Evolutionary conservation across 768 basidiomycete genomes (phyloP).

Genomic region (Pulveroboletus sp.): DNA sequence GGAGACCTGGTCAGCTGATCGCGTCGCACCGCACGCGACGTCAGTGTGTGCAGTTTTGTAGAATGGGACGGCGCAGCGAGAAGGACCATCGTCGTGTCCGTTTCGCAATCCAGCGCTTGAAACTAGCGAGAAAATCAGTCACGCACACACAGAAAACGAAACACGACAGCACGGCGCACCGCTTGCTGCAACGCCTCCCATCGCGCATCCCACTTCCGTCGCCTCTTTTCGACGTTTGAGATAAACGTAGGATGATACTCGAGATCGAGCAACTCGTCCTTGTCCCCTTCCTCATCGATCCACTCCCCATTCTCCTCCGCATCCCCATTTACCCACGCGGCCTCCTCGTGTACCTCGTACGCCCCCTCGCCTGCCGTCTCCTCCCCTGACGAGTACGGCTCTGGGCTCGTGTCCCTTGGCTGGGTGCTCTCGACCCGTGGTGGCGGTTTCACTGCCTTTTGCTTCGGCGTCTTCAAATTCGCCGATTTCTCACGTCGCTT

Average conservation of each 20-base stretch:
- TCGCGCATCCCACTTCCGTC: constrained; percentile 68
- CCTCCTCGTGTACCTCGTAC: constrained; percentile 39
- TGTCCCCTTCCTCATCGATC: constrained; percentile 70
- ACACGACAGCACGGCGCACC: constrained; percentile 32
- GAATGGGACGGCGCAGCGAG: constrained; percentile 75
- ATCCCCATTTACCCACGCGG: constrained; percentile 32
- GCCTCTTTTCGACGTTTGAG: constrained; percentile 61
- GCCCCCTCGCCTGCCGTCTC: constrained; percentile 71
- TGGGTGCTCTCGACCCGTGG: constrained; percentile 82
- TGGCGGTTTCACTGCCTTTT: constrained; percentile 53
- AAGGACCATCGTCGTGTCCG: constrained; percentile 73
- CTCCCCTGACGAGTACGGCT: constrained; percentile 72
- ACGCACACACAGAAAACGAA: too few species aligned
- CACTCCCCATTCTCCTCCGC: constrained; percentile 53
- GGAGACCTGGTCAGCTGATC: constrained; percentile 47
- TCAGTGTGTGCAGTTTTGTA: constrained; percentile 59
- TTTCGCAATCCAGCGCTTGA: constrained; percentile 75
- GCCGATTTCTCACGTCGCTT: constrained; percentile 43
- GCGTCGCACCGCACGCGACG: constrained; percentile 68
- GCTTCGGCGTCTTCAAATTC: constrained; percentile 33
- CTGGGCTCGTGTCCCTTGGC: constrained; percentile 77
- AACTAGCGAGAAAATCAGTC: constrained; percentile 45
- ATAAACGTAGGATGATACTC: constrained; percentile 77
- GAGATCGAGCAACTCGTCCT: constrained; percentile 68
- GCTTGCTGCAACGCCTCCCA: constrained; percentile 77